Percentiles rank a stretch among this genome's conserved stretches.
Conservation (phyloP, 192 early-diverging fungal species). For the Backusella westeae region DNA sequence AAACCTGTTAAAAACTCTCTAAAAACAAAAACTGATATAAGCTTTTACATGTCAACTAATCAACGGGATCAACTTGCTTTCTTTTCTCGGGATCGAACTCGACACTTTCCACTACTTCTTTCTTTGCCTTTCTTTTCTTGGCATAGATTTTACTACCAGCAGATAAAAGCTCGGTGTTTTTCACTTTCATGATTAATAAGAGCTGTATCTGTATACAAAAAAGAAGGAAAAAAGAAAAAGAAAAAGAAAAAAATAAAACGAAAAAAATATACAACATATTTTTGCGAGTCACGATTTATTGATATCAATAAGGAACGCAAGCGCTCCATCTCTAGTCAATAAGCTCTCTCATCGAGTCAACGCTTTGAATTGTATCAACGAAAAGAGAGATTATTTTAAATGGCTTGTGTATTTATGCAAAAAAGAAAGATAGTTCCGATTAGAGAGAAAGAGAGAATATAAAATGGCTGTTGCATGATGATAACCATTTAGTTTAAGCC, state of each 20-base stretch:
- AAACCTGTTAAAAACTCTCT: slow-evolving; percentile 76
- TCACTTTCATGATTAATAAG: neutral
- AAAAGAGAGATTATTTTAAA: neutral
- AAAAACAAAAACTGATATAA: neutral
- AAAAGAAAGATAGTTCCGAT: no score
- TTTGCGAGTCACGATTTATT: neutral
- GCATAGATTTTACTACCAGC: slow-evolving; percentile 61
- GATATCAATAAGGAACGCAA: neutral
- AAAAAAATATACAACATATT: neutral
- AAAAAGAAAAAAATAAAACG: neutral
- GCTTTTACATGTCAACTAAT: neutral
- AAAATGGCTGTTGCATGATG: neutral
- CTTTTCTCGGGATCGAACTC: slow-evolving; percentile 63
- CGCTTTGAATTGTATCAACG: neutral
- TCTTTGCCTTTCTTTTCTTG: slow-evolving; percentile 64
- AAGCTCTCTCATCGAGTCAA: neutral
- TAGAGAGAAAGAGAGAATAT: no score
- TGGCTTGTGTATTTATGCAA: no score
- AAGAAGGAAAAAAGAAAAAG: neutral
- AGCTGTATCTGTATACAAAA: neutral
- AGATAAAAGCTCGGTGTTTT: slow-evolving; percentile 57
- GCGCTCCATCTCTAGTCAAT: neutral
- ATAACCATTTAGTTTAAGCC: neutral
- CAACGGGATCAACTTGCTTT: slow-evolving; percentile 39
- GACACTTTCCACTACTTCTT: slow-evolving; percentile 60